These are phyloP conservation scores for Hibiscus trionum DNA, from an alignment of 345 rosid species.

Conservation along the genomic window DNA sequence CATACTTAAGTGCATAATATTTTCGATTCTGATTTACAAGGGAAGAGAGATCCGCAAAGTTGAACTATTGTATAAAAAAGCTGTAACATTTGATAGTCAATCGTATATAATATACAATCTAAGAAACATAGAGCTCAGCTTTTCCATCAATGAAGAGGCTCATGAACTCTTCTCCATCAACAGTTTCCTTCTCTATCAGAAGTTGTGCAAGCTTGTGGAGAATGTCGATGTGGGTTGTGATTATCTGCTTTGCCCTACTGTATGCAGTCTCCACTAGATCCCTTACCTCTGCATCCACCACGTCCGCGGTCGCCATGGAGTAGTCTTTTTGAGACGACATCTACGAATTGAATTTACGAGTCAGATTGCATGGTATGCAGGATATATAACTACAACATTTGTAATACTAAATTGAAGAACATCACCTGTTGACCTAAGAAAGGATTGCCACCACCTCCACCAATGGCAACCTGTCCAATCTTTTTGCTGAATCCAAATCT, in stretches of 20 bases:
- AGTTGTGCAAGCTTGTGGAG: constrained; percentile 88
- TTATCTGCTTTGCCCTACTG: constrained; percentile 56
- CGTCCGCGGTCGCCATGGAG: constrained; percentile 95
- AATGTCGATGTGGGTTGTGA: constrained; percentile 67
- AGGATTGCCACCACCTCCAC: constrained; percentile 94
- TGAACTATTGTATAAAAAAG: no score
- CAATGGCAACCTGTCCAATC: constrained; percentile 94
- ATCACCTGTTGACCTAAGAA: constrained; percentile 78
- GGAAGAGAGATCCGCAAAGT: no score
- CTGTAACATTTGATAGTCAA: not conserved
- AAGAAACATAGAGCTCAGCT: constrained; percentile 65
- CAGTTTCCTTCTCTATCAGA: constrained; percentile 85
- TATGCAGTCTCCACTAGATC: constrained; percentile 79
- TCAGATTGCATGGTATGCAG: not conserved
- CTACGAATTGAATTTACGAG: constrained; percentile 26
- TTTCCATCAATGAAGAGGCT: constrained; percentile 96
- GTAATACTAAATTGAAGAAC: not conserved
- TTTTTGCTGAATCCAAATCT: constrained; percentile 96
- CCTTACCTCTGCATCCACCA: constrained; percentile 91
- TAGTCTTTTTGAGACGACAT: constrained; percentile 96
- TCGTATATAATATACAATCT: not conserved
- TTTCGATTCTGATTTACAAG: no score
- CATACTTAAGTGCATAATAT: no score
- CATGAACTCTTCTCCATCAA: constrained; percentile 98
- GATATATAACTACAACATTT: not conserved